Conservation (phyloP, 805 yeast species). For the Dipodascus geniculatus region DNA sequence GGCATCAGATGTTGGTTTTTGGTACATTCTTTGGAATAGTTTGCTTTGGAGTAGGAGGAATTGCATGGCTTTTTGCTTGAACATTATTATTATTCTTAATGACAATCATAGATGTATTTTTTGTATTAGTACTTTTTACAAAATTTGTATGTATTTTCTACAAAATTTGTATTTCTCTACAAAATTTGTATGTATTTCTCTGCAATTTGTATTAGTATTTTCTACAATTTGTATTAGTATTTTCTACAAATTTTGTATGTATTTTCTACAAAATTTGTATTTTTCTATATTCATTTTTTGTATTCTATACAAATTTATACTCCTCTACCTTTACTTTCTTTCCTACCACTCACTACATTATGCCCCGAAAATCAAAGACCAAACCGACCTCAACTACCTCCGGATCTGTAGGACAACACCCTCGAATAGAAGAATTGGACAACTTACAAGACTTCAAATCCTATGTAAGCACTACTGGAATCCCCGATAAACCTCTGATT, state of each 20-base stretch:
- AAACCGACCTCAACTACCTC: too few species aligned
- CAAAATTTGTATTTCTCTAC: too few species aligned
- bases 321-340: background rate
- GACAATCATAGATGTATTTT: too few species aligned
- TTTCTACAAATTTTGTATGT: too few species aligned
- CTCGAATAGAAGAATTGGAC: conserved; percentile 14
- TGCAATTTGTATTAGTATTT: too few species aligned
- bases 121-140: background rate
- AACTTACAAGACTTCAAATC: conserved; percentile 9
- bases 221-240: too few species aligned
- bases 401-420: background rate
- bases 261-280: too few species aligned
- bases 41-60: conserved; percentile 34
- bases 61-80: conserved; percentile 25
- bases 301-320: background rate
- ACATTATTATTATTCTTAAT: background rate
- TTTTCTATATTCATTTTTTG: too few species aligned
- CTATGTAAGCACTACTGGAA: conserved; percentile 12
- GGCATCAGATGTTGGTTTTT: conserved; percentile 36
- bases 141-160: too few species aligned
- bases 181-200: too few species aligned
- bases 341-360: background rate
- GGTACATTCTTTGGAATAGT: conserved; percentile 29
- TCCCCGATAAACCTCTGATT: conserved; percentile 13
- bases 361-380: background rate